Evolutionary conservation across 257 asterid species (phyloP), one percentile per base, ranked within the genome.

Genomic region (Gardenia jasminoides): DNA sequence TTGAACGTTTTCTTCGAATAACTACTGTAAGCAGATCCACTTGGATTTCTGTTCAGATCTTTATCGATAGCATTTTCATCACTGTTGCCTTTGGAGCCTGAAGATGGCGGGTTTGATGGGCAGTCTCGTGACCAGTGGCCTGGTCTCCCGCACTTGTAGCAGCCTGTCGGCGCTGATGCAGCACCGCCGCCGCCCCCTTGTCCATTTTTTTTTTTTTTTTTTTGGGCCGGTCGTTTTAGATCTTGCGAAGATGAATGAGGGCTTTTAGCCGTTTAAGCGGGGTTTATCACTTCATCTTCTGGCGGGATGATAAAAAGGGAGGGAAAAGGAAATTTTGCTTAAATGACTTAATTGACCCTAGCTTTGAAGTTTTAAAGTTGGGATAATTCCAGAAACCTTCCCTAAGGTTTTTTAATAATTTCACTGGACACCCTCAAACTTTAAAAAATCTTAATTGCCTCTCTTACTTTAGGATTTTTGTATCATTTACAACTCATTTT

Each of bases 101-200:
- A 33, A 62, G 70, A 76, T 58, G 93, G 80, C 52, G 94, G 85
- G 30, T 86, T 74, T 28, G 91, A 86, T 4, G 97, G 97, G 72
- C 99, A 95, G 84, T 95, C 99, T 20, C 98, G 93, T 26, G 99
- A 91, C 99, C 99, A 95, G 82, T 95, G 99, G 31, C 99, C 97
- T 4, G 99, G 98, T 10, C 98, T 91, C 61, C 97, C 97, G 82
- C 99, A 95, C 87, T 93, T 95, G 92, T 90, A 95, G 87, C 99
- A 95, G 15, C 99, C 98, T 0, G 98, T 95, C 5, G 99, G 96
- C 61, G 85, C 97, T 36, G 90, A 88, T 77, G 84, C 7, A 36
- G 52, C 83, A 3, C 91, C 85, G 24, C 82, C 80, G 24, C 74
- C 85, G 70, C 89, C 86, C 67, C 81, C 74, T 81, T 83, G 36